Percentiles rank a stretch among this genome's conserved stretches.
Evolutionary conservation across 129 eudicot species (phyloP).

Genomic region (Oenanthe sinensis): DNA sequence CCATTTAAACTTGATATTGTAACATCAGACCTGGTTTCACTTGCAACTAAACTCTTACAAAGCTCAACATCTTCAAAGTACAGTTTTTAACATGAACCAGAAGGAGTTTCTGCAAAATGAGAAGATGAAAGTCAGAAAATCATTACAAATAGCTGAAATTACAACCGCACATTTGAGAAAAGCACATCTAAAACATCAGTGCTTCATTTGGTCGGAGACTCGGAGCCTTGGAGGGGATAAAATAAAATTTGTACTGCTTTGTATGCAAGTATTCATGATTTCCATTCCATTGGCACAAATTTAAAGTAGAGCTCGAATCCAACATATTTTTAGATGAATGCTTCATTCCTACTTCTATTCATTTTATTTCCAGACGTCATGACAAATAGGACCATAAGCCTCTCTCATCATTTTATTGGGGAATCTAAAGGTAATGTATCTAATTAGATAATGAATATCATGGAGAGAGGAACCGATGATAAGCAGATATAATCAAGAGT

Average conservation of each 20-base stretch:
- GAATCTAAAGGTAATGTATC: not conserved
- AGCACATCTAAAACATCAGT: not conserved
- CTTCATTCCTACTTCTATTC: too few relatives aligned
- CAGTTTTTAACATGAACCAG: not conserved
- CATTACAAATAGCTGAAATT: not conserved
- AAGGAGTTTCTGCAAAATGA: not conserved
- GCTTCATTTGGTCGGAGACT: not conserved
- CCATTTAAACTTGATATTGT: slow-evolving; percentile 3
- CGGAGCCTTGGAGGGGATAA: too few relatives aligned
- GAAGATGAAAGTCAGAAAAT: not conserved
- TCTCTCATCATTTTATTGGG: not conserved
- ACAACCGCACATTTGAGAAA: not conserved
- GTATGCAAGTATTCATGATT: too few relatives aligned
- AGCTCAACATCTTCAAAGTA: not conserved
- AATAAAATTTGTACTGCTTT: too few relatives aligned
- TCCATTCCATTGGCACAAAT: too few relatives aligned
- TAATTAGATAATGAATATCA: too few relatives aligned
- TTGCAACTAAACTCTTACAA: not conserved
- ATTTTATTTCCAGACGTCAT: too few relatives aligned
- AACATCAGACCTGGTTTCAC: not conserved
- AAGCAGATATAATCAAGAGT: not conserved
- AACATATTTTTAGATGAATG: too few relatives aligned
- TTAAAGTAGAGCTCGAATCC: too few relatives aligned
- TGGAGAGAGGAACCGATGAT: not conserved
- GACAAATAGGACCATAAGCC: too few relatives aligned